phyloP scores from a whole-genome alignment of 1,284 basidiomycete genomes.

The Melampsora americana region DNA sequence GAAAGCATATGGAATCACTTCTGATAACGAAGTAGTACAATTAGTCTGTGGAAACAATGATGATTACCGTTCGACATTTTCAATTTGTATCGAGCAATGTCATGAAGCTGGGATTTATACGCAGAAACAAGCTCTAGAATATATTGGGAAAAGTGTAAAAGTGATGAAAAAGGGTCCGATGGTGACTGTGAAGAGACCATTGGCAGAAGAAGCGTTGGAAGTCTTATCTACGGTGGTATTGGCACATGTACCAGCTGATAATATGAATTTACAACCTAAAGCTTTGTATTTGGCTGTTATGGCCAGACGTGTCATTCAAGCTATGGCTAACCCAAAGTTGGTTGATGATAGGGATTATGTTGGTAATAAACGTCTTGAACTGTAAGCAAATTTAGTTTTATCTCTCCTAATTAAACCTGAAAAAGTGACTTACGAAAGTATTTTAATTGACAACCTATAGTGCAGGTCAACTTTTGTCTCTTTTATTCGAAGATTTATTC shows the following conservation, averaged over 20 bases:
- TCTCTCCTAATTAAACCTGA: not conserved
- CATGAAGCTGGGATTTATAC: slow-evolving; percentile 76
- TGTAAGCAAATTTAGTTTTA: slow-evolving; percentile 62
- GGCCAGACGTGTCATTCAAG: slow-evolving; percentile 92
- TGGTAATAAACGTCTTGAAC: slow-evolving; percentile 95
- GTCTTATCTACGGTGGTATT: slow-evolving; percentile 95
- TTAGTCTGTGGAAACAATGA: slow-evolving; percentile 91
- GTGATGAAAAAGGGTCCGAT: slow-evolving; percentile 71
- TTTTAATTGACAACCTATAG: slow-evolving; percentile 56
- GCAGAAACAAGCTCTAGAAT: slow-evolving; percentile 88
- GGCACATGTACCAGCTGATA: slow-evolving; percentile 88
- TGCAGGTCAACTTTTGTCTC: slow-evolving; percentile 89
- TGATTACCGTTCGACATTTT: slow-evolving; percentile 80
- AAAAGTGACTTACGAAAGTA: too few relatives aligned
- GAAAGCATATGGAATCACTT: slow-evolving; percentile 92
- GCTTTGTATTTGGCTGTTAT: slow-evolving; percentile 97
- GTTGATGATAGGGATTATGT: slow-evolving; percentile 99
- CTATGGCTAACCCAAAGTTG: slow-evolving; percentile 92
- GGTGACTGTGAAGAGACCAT: slow-evolving; percentile 63
- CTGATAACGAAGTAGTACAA: slow-evolving; percentile 95
- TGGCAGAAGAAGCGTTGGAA: slow-evolving; percentile 91
- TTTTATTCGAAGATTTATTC: slow-evolving; percentile 97
- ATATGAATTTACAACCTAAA: slow-evolving; percentile 88
- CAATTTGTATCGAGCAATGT: slow-evolving; percentile 89
- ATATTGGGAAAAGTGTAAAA: slow-evolving; percentile 88